Percentiles rank a stretch among this genome's conserved stretches.
Conservation (phyloP, 106 monocot species). For the Allium fistulosum region DNA sequence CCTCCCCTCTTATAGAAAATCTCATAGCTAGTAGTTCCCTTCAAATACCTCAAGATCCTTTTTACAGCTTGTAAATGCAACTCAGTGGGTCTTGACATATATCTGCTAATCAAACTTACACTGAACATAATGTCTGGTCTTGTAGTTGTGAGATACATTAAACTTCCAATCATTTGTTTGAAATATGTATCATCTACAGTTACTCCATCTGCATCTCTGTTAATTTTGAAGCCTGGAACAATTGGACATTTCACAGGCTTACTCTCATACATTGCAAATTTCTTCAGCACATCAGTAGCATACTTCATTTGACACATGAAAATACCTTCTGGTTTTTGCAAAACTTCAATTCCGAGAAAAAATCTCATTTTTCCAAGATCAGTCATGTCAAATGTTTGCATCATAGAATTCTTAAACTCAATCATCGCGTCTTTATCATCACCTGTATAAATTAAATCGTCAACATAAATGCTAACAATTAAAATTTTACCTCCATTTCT, state of each 20-base stretch:
- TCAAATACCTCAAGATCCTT: background rate
- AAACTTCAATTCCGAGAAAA: too few relatives aligned
- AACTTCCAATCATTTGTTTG: background rate
- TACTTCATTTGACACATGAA: background rate
- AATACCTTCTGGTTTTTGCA: too few relatives aligned
- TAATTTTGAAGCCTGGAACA: background rate
- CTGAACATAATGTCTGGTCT: background rate
- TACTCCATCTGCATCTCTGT: background rate
- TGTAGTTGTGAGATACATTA: constrained; percentile 4
- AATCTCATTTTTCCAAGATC: too few relatives aligned
- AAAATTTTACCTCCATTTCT: too few relatives aligned
- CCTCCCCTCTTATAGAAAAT: background rate
- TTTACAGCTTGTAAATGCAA: background rate
- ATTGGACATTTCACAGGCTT: background rate
- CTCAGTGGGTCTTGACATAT: background rate
- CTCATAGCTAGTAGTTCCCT: background rate
- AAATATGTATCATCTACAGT: background rate
- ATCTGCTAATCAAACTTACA: constrained; percentile 7
- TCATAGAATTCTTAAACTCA: too few relatives aligned
- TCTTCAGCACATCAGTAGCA: background rate
- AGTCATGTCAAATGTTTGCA: too few relatives aligned
- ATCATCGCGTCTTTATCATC: too few relatives aligned
- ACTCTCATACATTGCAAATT: background rate
- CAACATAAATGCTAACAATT: too few relatives aligned
- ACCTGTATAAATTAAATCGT: too few relatives aligned